Percentiles rank a stretch among this genome's conserved stretches.
Evolutionary conservation across 108 stramenopile species (phyloP).

Genomic region (Cyclotella atomus): DNA sequence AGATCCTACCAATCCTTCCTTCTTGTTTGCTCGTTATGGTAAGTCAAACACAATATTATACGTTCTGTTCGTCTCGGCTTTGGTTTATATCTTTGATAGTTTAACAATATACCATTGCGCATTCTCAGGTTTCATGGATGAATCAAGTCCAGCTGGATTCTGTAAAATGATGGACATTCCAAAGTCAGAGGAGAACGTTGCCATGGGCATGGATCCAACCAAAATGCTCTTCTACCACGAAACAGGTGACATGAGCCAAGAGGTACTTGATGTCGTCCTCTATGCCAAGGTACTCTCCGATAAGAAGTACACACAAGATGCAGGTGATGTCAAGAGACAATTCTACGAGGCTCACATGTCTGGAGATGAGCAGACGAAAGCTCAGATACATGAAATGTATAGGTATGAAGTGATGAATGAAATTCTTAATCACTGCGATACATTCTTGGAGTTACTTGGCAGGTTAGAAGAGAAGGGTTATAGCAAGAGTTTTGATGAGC

Average conservation of each 20-base stretch:
- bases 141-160: slow-evolving; percentile 52
- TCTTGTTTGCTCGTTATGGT: slow-evolving; percentile 54
- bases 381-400: slow-evolving; percentile 55
- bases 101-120: no score
- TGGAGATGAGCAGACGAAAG: slow-evolving; percentile 53
- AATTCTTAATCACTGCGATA: slow-evolving; percentile 66
- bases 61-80: no score
- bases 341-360: slow-evolving; percentile 65
- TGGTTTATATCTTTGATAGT: no score
- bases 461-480: slow-evolving; percentile 43
- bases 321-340: slow-evolving; percentile 35
- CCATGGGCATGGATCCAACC: slow-evolving; percentile 46
- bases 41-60: no score
- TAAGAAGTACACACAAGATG: slow-evolving; percentile 38
- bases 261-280: slow-evolving; percentile 47
- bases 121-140: slow-evolving; percentile 56
- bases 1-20: slow-evolving; percentile 52
- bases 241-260: slow-evolving; percentile 51
- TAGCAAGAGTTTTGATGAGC: slow-evolving; percentile 53
- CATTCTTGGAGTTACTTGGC: slow-evolving; percentile 45
- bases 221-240: slow-evolving; percentile 58
- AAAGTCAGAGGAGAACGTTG: slow-evolving; percentile 35
- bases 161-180: slow-evolving; percentile 61
- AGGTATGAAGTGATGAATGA: slow-evolving; percentile 51
- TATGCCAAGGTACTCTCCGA: slow-evolving; percentile 49